A percentile compares a stretch with the other conserved stretches of the same genome.
phyloP scores from a whole-genome alignment of 2,329 filamentous ascomycete species.

The Ceratocystis albifundus region DNA sequence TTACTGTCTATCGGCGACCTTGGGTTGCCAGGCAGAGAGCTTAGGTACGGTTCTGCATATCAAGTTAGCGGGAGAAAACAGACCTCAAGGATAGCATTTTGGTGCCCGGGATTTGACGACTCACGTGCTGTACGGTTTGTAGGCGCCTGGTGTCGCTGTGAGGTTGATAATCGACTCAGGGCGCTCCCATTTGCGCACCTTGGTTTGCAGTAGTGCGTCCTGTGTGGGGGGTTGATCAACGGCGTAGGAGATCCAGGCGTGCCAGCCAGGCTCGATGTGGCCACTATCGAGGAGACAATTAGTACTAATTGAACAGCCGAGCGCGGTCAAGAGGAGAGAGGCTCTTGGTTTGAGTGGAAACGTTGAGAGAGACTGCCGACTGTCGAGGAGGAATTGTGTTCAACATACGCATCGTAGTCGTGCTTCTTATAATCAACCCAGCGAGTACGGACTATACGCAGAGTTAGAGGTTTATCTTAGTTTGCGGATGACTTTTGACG shows the following conservation, averaged over 20 bases:
- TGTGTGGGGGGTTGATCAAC: slow-evolving; percentile 74
- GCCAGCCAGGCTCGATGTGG: slow-evolving; percentile 93
- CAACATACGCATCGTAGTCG: slow-evolving; percentile 54
- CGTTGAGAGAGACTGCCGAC: too few species aligned
- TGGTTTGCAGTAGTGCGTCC: slow-evolving; percentile 59
- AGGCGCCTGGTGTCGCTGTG: slow-evolving; percentile 67
- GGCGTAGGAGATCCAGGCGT: slow-evolving; percentile 92
- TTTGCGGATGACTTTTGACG: background rate
- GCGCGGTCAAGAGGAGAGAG: background rate
- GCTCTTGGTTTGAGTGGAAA: background rate
- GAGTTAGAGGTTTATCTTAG: background rate
- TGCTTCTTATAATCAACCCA: slow-evolving; percentile 95
- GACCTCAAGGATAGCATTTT: too few species aligned
- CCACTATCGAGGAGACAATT: slow-evolving; percentile 29
- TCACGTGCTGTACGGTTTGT: slow-evolving; percentile 90
- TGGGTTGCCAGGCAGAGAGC: slow-evolving; percentile 42
- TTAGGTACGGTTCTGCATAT: slow-evolving; percentile 41
- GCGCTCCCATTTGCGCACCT: slow-evolving; percentile 64
- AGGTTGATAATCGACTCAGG: slow-evolving; percentile 58
- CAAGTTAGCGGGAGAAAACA: slow-evolving; percentile 9
- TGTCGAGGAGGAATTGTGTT: background rate
- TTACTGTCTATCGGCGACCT: slow-evolving; percentile 26
- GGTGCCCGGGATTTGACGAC: slow-evolving; percentile 32
- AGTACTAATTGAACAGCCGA: background rate
- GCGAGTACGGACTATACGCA: slow-evolving; percentile 64